phyloP scores from a whole-genome alignment of 352 stramenopile genomes.

The Phytophthora idaei region DNA sequence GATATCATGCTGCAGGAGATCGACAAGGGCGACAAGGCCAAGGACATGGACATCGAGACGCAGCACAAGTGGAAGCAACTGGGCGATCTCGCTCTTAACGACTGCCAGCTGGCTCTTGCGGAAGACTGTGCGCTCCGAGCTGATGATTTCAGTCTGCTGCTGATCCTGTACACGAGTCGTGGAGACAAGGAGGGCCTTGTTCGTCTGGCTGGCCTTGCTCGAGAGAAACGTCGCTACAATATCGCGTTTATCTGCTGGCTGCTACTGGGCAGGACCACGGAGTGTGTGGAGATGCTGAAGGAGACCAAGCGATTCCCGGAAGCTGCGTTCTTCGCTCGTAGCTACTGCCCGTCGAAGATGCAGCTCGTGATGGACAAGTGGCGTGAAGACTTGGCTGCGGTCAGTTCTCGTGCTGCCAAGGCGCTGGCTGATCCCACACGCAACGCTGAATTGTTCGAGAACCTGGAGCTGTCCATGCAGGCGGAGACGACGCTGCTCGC shows the following conservation, averaged over 20 bases:
- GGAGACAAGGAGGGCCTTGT: conserved; percentile 94
- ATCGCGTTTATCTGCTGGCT: conserved; percentile 97
- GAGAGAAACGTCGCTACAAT: conserved; percentile 92
- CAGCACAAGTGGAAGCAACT: conserved; percentile 98
- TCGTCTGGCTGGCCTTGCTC: conserved; percentile 88
- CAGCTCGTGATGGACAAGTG: conserved; percentile 96
- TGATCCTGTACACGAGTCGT: conserved; percentile 97
- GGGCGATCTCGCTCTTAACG: conserved; percentile 92
- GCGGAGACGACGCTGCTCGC: conserved; percentile 93
- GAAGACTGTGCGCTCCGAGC: conserved; percentile 94
- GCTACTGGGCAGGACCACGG: conserved; percentile 94
- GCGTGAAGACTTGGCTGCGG: conserved; percentile 91
- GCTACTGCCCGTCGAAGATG: conserved; percentile 97
- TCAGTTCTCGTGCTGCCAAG: conserved; percentile 93
- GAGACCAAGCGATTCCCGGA: conserved; percentile 96
- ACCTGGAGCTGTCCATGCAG: conserved; percentile 94
- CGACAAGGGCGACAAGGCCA: conserved; percentile 50
- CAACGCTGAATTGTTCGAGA: conserved; percentile 96
- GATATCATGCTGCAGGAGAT: conserved; percentile 94
- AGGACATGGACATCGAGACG: conserved; percentile 94
- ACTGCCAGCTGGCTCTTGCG: conserved; percentile 94
- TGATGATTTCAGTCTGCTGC: conserved; percentile 96
- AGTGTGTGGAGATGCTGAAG: conserved; percentile 96
- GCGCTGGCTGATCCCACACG: conserved; percentile 93
- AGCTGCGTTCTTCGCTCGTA: conserved; percentile 98